A percentile compares a stretch with the other conserved stretches of the same genome.
phyloP scores from a whole-genome alignment of 305 asterid species.

The Striga hermonthica region DNA sequence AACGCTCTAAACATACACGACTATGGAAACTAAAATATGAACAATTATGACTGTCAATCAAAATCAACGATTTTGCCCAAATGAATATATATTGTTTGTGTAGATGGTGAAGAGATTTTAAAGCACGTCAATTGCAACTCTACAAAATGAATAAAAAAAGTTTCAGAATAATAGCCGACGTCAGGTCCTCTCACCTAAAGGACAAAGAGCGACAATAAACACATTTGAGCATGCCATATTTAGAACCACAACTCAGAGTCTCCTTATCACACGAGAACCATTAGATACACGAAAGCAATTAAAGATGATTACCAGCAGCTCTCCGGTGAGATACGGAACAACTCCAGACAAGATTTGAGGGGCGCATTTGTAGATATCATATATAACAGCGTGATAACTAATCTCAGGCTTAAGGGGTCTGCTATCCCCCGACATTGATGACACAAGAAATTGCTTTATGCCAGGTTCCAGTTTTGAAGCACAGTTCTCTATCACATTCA shows the following conservation, averaged over 20 bases:
- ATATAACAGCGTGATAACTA: conserved; percentile 68
- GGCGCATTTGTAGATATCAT: conserved; percentile 69
- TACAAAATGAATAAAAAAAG: conserved; percentile 5
- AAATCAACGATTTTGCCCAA: conserved; percentile 20
- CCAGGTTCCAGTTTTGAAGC: conserved; percentile 77
- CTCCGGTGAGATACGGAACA: conserved; percentile 89
- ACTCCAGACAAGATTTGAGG: conserved; percentile 85
- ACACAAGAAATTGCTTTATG: conserved; percentile 72
- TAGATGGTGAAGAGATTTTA: conserved; percentile 25
- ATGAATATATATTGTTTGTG: conserved; percentile 3
- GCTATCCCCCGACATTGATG: conserved; percentile 83
- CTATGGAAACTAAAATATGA: conserved; percentile 13
- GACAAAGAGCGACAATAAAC: conserved; percentile 8
- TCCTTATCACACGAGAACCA: conserved; percentile 13
- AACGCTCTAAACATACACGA: conserved; percentile 23
- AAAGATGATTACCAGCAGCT: conserved; percentile 70
- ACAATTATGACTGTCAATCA: conserved; percentile 7
- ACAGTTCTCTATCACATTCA: conserved; percentile 73
- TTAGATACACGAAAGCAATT: conserved; percentile 24
- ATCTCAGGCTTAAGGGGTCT: conserved; percentile 48
- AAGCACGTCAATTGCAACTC: conserved; percentile 22
- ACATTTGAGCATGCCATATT: conserved; percentile 17
- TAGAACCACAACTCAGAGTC: conserved; percentile 20
- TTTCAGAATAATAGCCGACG: background rate
- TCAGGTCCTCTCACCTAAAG: conserved; percentile 22